Conservation (phyloP, 163 green algal species). For the Scenedesmus sp. region DNA sequence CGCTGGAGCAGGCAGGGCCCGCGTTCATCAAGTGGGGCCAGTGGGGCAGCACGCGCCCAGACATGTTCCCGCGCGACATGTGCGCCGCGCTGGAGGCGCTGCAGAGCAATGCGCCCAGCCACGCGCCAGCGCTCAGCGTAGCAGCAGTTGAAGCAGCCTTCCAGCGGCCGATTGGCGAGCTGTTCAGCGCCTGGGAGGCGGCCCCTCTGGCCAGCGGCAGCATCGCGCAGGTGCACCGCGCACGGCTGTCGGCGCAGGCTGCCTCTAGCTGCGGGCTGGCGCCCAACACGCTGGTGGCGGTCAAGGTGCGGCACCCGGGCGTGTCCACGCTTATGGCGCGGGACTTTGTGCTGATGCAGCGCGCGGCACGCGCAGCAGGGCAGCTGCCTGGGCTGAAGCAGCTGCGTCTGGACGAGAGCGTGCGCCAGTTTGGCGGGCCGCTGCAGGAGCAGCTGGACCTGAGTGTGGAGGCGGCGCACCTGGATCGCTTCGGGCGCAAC, state of each 20-base stretch:
- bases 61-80: constrained; percentile 93
- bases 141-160: constrained; percentile 69
- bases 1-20: constrained; percentile 79
- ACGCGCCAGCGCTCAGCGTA: constrained; percentile 66
- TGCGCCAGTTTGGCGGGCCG: constrained; percentile 93
- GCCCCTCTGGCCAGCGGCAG: constrained; percentile 89
- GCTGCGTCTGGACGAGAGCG: constrained; percentile 91
- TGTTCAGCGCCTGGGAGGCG: constrained; percentile 92
- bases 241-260: constrained; percentile 52
- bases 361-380: constrained; percentile 64
- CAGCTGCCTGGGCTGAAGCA: constrained; percentile 73
- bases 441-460: constrained; percentile 95
- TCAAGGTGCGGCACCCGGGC: constrained; percentile 89
- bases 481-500: constrained; percentile 91
- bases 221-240: constrained; percentile 92
- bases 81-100: constrained; percentile 86
- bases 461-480: constrained; percentile 85
- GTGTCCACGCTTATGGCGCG: constrained; percentile 82
- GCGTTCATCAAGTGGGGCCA: constrained; percentile 99
- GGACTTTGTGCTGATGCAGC: constrained; percentile 94
- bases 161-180: constrained; percentile 64
- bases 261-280: constrained; percentile 49
- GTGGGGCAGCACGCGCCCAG: constrained; percentile 71
- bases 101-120: constrained; percentile 83
- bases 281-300: constrained; percentile 69